phyloP scores from a whole-genome alignment of 176 grass and related monocot genomes.

The Zoysia pacifica region DNA sequence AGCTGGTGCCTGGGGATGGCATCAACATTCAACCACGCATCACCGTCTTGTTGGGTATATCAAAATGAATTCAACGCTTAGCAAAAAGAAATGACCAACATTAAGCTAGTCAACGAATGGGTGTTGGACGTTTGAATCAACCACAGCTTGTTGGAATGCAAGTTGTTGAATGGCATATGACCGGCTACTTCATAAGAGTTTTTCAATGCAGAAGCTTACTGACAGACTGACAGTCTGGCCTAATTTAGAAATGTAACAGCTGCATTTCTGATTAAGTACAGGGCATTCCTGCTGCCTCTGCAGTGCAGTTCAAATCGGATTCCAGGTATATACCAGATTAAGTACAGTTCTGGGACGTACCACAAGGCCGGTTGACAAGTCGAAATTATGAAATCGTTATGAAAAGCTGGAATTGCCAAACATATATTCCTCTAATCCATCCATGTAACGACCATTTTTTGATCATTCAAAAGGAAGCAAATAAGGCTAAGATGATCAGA shows the following conservation, averaged over 20 bases:
- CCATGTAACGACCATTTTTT: neutral
- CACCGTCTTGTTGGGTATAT: neutral
- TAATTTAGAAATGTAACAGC: neutral
- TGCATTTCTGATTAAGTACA: neutral
- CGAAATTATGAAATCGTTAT: constrained; percentile 2
- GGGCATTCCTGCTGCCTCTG: neutral
- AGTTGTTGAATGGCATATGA: neutral
- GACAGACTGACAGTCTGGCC: neutral
- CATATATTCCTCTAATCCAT: neutral
- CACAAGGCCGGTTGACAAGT: neutral
- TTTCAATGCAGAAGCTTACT: neutral
- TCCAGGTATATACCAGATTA: neutral
- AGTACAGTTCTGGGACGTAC: neutral
- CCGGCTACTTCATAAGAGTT: neutral
- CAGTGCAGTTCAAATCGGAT: neutral
- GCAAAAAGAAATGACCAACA: neutral
- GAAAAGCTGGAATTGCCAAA: neutral
- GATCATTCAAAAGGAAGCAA: neutral
- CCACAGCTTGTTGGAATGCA: constrained; percentile 8
- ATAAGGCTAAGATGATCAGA: neutral
- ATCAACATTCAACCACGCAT: no score
- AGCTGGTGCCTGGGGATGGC: neutral
- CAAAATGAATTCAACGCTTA: neutral
- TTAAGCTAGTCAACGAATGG: neutral
- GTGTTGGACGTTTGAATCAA: neutral